Evolutionary conservation across 306 rosid genomes (phyloP).

Genomic region (Mimosa bimucronata): DNA sequence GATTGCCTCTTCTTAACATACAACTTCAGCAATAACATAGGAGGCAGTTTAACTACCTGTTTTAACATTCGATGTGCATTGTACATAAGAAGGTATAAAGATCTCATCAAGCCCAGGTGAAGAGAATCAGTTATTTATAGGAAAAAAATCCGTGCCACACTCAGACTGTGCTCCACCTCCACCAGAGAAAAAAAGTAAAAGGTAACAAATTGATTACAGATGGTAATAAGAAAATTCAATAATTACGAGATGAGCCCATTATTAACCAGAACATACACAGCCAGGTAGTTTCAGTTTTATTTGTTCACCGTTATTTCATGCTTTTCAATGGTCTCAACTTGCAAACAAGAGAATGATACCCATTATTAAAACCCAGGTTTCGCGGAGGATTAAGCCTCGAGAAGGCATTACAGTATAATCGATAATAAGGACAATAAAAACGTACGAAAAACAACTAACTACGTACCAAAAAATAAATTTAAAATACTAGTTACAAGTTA

Average conservation of each 20-base stretch:
- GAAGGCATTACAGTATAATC: not conserved
- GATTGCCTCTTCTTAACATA: not conserved
- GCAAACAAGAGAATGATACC: not conserved
- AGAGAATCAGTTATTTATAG: no score
- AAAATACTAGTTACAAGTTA: no score
- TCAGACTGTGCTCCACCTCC: no score
- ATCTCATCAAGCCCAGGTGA: no score
- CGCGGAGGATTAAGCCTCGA: not conserved
- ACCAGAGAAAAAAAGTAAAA: no score
- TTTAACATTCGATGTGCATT: not conserved
- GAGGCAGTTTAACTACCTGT: not conserved
- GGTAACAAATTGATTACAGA: not conserved
- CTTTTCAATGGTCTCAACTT: not conserved
- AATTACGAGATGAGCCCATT: not conserved
- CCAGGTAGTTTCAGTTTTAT: not conserved
- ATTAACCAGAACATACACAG: not conserved
- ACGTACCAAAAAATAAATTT: not conserved
- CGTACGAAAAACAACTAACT: not conserved
- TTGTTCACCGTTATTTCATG: not conserved
- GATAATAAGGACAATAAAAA: not conserved
- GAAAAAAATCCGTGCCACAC: no score
- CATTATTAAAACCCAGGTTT: not conserved
- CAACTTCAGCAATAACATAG: conserved; percentile 1
- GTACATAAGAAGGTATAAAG: no score
- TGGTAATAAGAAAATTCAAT: not conserved